These are phyloP conservation scores for Gamsiella multidivaricata DNA, from an alignment of 192 early-diverging fungal genomes.

Conservation along the genomic window DNA sequence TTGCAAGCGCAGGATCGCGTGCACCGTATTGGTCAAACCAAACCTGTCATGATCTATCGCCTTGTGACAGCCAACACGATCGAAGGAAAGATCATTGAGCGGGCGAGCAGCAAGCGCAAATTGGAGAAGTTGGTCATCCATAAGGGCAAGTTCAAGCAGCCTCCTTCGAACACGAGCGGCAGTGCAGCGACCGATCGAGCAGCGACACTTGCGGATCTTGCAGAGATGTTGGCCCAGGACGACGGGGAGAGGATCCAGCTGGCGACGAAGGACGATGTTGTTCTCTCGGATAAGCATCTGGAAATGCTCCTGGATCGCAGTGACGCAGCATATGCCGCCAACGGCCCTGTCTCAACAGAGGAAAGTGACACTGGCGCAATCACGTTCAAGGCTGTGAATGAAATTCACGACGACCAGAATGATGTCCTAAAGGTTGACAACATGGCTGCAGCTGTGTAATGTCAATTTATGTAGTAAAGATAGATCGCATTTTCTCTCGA, in stretches of 20 bases:
- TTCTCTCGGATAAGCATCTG: slow-evolving; percentile 69
- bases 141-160: slow-evolving; percentile 81
- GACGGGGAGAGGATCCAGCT: slow-evolving; percentile 75
- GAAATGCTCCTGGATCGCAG: slow-evolving; percentile 67
- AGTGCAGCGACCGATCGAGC: slow-evolving; percentile 41
- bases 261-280: slow-evolving; percentile 64
- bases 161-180: slow-evolving; percentile 16
- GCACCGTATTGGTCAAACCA: slow-evolving; percentile 95
- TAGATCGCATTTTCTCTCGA: too few species aligned
- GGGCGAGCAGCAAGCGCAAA: slow-evolving; percentile 85
- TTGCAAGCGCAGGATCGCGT: slow-evolving; percentile 96
- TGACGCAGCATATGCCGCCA: slow-evolving; percentile 53
- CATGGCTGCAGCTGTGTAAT: slow-evolving; percentile 17
- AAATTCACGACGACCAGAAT: slow-evolving; percentile 62
- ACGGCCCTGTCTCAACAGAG: slow-evolving; percentile 6
- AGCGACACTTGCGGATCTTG: slow-evolving; percentile 72
- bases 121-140: slow-evolving; percentile 97
- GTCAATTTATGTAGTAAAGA: too few species aligned
- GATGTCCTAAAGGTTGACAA: slow-evolving; percentile 55
- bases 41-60: slow-evolving; percentile 91
- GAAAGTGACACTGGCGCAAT: slow-evolving; percentile 24
- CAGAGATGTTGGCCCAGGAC: slow-evolving; percentile 76
- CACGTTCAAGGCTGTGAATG: slow-evolving; percentile 61
- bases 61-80: slow-evolving; percentile 87
- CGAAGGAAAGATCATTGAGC: slow-evolving; percentile 84